Evolutionary conservation across 768 basidiomycete genomes (phyloP).

Genomic region (Lentinula boryana): DNA sequence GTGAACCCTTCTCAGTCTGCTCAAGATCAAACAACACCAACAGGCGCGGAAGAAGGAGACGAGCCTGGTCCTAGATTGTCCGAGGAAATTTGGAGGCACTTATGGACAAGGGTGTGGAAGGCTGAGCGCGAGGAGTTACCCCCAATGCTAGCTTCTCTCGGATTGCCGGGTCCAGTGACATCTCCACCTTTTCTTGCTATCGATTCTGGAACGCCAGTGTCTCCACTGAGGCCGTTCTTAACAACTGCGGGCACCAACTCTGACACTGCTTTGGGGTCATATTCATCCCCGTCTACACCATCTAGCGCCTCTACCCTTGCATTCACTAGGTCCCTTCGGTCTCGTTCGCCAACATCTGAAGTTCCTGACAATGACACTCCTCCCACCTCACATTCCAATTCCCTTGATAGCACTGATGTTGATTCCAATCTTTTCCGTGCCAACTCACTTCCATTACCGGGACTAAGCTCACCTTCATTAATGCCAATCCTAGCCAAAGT

Average conservation of each 20-base stretch:
- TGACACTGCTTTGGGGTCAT: constrained; percentile 20
- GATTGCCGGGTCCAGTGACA: background rate
- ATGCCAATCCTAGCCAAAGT: constrained; percentile 89
- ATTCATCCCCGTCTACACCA: constrained; percentile 34
- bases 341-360: constrained; percentile 36
- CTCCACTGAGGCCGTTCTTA: constrained; percentile 40
- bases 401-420: constrained; percentile 16
- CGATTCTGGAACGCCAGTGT: constrained; percentile 18
- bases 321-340: constrained; percentile 26
- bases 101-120: constrained; percentile 72
- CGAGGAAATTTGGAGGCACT: constrained; percentile 81
- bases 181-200: constrained; percentile 22
- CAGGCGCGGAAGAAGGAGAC: constrained; percentile 23
- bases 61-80: constrained; percentile 78
- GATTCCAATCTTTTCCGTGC: constrained; percentile 28
- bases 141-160: constrained; percentile 7
- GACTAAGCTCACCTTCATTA: constrained; percentile 54
- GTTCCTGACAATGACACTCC: constrained; percentile 49
- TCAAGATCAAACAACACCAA: constrained; percentile 12
- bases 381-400: constrained; percentile 10
- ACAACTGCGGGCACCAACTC: constrained; percentile 32
- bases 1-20: constrained; percentile 21
- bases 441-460: constrained; percentile 58
- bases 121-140: constrained; percentile 50
- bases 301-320: constrained; percentile 47